Evolutionary conservation across 108 stramenopile species (phyloP).

Genomic region (Fistulifera pelliculosa): DNA sequence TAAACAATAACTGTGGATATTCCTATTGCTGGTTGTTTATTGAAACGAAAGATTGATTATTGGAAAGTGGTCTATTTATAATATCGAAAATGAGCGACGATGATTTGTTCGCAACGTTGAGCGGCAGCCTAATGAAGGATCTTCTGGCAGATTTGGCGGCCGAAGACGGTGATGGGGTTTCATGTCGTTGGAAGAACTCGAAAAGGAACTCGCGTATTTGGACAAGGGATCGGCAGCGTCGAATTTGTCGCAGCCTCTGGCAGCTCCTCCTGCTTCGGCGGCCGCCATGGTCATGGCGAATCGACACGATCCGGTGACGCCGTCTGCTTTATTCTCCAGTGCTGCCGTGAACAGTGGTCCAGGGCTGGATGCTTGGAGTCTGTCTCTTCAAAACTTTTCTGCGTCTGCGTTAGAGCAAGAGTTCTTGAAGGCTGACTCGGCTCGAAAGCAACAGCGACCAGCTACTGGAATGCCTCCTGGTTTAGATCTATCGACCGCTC

Average conservation of each 20-base stretch:
- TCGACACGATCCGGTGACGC: slow-evolving; percentile 8
- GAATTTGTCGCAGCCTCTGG: slow-evolving; percentile 1
- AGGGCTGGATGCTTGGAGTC: slow-evolving; percentile 58
- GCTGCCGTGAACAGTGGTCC: slow-evolving; percentile 1
- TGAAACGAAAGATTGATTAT: too few relatives aligned
- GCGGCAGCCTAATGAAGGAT: slow-evolving; percentile 72
- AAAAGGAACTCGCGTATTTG: slow-evolving; percentile 47
- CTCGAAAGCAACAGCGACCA: slow-evolving; percentile 35
- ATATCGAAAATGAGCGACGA: slow-evolving; percentile 10
- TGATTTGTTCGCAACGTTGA: slow-evolving; percentile 46
- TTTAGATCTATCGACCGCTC: slow-evolving; percentile 19
- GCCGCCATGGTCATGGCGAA: slow-evolving; percentile 52
- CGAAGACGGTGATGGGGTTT: slow-evolving; percentile 38
- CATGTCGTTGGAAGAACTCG: slow-evolving; percentile 44
- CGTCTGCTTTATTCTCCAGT: not conserved
- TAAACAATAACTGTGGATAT: too few relatives aligned
- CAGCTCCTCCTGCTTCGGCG: slow-evolving; percentile 25
- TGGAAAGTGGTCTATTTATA: too few relatives aligned
- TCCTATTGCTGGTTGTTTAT: too few relatives aligned
- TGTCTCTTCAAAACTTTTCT: slow-evolving; percentile 61
- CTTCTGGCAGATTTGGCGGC: slow-evolving; percentile 67
- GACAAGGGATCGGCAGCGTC: slow-evolving; percentile 15
- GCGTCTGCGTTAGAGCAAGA: slow-evolving; percentile 57
- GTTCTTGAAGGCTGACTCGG: slow-evolving; percentile 70
- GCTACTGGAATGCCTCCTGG: slow-evolving; percentile 10